A percentile compares a stretch with the other conserved stretches of the same genome.
phyloP scores from a whole-genome alignment of 345 rosid genomes.

The Salix suchowensis region DNA sequence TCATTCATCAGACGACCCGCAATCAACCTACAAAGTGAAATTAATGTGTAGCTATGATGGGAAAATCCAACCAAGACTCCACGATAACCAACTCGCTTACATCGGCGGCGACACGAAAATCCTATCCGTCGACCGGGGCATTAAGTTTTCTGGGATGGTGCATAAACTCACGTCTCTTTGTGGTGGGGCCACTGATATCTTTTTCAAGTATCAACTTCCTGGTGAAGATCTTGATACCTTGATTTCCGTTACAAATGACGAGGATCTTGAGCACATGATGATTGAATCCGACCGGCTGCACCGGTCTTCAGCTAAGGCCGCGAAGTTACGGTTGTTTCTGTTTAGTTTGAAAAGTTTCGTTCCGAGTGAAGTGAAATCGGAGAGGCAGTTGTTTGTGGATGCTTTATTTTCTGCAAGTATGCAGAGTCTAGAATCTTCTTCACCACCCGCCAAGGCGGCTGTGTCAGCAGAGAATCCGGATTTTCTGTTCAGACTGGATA shows the following conservation, averaged over 20 bases:
- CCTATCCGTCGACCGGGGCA: constrained; percentile 44
- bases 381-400: constrained; percentile 56
- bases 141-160: constrained; percentile 37
- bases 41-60: constrained; percentile 69
- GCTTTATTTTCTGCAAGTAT: constrained; percentile 47
- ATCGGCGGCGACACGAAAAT: constrained; percentile 64
- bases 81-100: constrained; percentile 53
- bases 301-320: constrained; percentile 43
- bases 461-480: constrained; percentile 33
- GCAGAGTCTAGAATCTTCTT: constrained; percentile 36
- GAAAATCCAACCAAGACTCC: constrained; percentile 58
- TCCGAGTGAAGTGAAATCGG: constrained; percentile 31
- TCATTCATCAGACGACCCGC: constrained; percentile 44
- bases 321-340: constrained; percentile 46
- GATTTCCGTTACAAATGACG: constrained; percentile 60
- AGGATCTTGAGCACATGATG: constrained; percentile 68
- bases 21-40: constrained; percentile 31
- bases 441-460: constrained; percentile 17
- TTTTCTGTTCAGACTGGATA: constrained; percentile 50
- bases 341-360: constrained; percentile 33
- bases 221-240: constrained; percentile 68
- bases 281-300: constrained; percentile 50
- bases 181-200: constrained; percentile 25
- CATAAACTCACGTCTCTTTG: constrained; percentile 38
- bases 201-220: constrained; percentile 63